phyloP scores from a whole-genome alignment of 257 asterid species.

The Nicotiana noctiflora region DNA sequence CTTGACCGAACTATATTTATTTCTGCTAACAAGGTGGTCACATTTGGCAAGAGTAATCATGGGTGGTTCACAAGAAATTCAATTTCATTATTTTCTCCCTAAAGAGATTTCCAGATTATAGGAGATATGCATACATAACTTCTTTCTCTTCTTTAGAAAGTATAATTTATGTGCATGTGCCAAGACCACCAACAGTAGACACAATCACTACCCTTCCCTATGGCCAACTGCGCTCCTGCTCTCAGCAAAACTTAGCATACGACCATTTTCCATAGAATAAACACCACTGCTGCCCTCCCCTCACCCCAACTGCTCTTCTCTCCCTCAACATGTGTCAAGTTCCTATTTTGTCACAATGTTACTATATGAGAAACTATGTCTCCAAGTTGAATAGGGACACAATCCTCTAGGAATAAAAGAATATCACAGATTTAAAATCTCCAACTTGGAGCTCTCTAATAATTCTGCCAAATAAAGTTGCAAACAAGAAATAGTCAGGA shows the following conservation, averaged over 20 bases:
- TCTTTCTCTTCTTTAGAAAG: not conserved
- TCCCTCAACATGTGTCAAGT: not conserved
- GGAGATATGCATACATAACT: not conserved
- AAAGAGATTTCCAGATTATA: not conserved
- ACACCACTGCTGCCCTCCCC: not conserved
- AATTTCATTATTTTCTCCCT: not conserved
- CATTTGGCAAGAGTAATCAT: not conserved
- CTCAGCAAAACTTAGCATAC: not conserved
- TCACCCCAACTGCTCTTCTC: no score
- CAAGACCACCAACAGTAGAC: not conserved
- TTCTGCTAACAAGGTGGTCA: slow-evolving; percentile 4
- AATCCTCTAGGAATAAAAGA: not conserved
- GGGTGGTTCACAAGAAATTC: not conserved
- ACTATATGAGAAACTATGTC: not conserved
- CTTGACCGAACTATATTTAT: not conserved
- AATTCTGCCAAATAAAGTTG: not conserved
- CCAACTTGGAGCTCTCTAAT: not conserved
- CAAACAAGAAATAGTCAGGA: slow-evolving; percentile 5
- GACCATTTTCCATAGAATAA: not conserved
- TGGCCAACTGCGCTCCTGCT: not conserved
- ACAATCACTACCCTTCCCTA: no score
- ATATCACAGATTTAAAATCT: not conserved
- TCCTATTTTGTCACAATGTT: not conserved
- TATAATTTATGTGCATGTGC: not conserved
- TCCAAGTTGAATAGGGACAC: not conserved